Evolutionary conservation across 352 stramenopile species (phyloP).

Genomic region (Albugo laibachii): DNA sequence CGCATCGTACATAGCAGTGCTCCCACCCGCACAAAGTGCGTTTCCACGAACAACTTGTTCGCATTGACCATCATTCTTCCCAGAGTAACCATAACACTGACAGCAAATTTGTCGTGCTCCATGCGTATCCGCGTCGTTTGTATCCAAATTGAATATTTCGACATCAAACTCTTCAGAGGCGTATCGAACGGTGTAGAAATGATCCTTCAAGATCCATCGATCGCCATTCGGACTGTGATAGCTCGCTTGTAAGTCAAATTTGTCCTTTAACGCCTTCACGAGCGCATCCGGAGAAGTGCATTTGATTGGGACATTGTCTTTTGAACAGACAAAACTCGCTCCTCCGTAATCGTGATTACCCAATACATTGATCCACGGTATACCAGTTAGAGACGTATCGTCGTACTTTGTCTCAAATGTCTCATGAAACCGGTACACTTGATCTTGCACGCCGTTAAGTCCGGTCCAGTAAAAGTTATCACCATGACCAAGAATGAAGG

Average conservation of each 20-base stretch:
- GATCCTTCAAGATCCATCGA: slow-evolving; percentile 40
- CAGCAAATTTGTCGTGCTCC: slow-evolving; percentile 52
- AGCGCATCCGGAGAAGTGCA: slow-evolving; percentile 28
- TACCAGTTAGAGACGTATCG: slow-evolving; percentile 17
- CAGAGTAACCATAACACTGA: slow-evolving; percentile 64
- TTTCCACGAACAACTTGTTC: slow-evolving; percentile 30
- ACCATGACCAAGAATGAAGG: slow-evolving; percentile 18
- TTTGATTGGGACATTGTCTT: slow-evolving; percentile 14
- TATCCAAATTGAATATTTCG: slow-evolving; percentile 60
- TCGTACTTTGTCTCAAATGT: slow-evolving; percentile 69
- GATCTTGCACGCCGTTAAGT: slow-evolving; percentile 26
- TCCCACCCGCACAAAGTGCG: slow-evolving; percentile 22
- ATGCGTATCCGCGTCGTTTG: slow-evolving; percentile 38
- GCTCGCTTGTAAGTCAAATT: slow-evolving; percentile 31
- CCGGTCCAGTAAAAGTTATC: slow-evolving; percentile 77
- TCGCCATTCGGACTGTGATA: slow-evolving; percentile 59
- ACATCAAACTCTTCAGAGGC: slow-evolving; percentile 24
- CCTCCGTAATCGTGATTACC: slow-evolving; percentile 4
- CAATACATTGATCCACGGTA: slow-evolving; percentile 21
- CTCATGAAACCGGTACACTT: slow-evolving; percentile 43
- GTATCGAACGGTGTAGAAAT: slow-evolving; percentile 49
- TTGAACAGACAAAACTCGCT: slow-evolving; percentile 1
- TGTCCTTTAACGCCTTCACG: slow-evolving; percentile 22
- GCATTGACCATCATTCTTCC: slow-evolving; percentile 21
- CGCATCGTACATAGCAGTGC: slow-evolving; percentile 40